A percentile compares a stretch with the other conserved stretches of the same genome.
phyloP scores from a whole-genome alignment of 2,329 filamentous ascomycete species.

The Phialocephala sp. region DNA sequence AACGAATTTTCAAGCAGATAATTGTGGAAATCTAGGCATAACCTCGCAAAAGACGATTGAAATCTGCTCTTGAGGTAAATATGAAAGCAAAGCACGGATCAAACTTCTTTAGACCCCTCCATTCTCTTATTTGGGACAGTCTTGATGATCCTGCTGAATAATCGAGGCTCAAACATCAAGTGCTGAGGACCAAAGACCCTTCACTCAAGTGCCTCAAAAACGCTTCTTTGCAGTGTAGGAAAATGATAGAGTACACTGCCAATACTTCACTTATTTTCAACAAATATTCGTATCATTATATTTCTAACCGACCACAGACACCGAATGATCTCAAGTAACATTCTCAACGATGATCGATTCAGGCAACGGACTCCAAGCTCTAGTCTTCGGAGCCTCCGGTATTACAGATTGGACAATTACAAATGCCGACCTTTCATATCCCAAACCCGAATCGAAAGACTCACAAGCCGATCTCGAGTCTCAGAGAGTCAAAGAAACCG shows the following conservation, averaged over 20 bases:
- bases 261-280: background rate
- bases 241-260: background rate
- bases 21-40: background rate
- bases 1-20: background rate
- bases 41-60: background rate
- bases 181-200: background rate
- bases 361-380: conserved; percentile 24
- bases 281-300: background rate
- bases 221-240: background rate
- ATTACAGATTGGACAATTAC: conserved; percentile 44
- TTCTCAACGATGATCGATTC: background rate
- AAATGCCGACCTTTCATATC: conserved; percentile 38
- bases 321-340: background rate
- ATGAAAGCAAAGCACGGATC: background rate
- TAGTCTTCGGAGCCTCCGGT: conserved; percentile 42
- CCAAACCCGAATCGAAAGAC: conserved; percentile 38
- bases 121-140: background rate
- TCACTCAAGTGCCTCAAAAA: background rate
- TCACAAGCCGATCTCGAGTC: conserved; percentile 37
- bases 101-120: background rate
- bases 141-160: background rate
- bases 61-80: background rate
- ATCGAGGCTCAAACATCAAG: background rate
- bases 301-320: background rate
- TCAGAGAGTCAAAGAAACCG: conserved; percentile 9